Evolutionary conservation across 2,329 filamentous ascomycete genomes (phyloP).

Genomic region (Gaeumannomyces tritici): DNA sequence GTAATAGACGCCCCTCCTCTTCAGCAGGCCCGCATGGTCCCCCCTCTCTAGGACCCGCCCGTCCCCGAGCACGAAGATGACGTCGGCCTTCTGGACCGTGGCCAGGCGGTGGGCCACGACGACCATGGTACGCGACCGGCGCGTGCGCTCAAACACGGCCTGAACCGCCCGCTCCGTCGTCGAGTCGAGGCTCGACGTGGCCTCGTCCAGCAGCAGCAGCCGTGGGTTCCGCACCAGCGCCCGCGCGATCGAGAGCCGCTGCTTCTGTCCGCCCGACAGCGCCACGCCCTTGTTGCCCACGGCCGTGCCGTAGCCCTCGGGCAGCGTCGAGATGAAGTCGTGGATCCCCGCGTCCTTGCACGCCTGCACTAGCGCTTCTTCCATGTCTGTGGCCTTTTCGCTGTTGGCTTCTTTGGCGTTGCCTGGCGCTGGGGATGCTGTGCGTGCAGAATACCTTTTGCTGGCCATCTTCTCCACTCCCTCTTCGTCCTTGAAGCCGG

Average conservation of each 20-base stretch:
- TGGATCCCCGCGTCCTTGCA: constrained; percentile 19
- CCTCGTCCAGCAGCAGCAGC: constrained; percentile 11
- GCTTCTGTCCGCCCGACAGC: constrained; percentile 11
- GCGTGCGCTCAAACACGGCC: constrained; percentile 13
- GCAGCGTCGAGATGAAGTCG: constrained; percentile 17
- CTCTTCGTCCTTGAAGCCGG: constrained; percentile 4
- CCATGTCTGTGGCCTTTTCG: neutral
- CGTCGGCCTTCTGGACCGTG: constrained; percentile 59
- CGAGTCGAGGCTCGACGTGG: constrained; percentile 10
- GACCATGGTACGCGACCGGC: constrained; percentile 49
- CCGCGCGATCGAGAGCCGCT: constrained; percentile 11
- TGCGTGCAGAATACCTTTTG: too few relatives aligned
- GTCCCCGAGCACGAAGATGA: constrained; percentile 60
- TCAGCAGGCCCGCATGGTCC: constrained; percentile 40
- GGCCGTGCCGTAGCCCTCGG: constrained; percentile 13
- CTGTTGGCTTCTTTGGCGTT: neutral
- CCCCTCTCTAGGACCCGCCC: constrained; percentile 54
- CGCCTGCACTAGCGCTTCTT: constrained; percentile 13
- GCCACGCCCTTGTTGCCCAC: constrained; percentile 10
- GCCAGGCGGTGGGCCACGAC: constrained; percentile 57
- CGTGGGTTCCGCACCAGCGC: constrained; percentile 8
- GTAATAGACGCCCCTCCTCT: constrained; percentile 37
- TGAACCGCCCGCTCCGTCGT: constrained; percentile 11
- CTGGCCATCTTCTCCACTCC: too few relatives aligned
- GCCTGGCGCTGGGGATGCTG: too few relatives aligned